phyloP scores from a whole-genome alignment of 192 early-diverging fungal genomes.

The Coemansia asiatica region DNA sequence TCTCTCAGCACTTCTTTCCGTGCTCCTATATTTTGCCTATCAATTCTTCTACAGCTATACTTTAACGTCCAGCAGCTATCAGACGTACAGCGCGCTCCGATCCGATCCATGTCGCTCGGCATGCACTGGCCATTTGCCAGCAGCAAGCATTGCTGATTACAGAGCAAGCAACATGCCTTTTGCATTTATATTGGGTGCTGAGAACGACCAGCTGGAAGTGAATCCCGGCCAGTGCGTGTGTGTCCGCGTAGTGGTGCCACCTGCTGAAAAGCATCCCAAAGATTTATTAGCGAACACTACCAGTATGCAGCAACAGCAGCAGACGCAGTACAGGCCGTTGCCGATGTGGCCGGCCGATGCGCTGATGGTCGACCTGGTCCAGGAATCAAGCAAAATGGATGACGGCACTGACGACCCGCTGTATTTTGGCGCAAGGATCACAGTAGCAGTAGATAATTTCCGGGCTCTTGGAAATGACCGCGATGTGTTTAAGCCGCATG shows the following conservation, averaged over 20 bases:
- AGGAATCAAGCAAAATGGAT: slow-evolving; percentile 1
- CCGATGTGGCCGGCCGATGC: slow-evolving; percentile 30
- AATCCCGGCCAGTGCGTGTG: slow-evolving; percentile 30
- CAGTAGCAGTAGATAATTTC: slow-evolving; percentile 19
- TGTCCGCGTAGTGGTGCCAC: slow-evolving; percentile 22
- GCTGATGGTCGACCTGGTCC: slow-evolving; percentile 36
- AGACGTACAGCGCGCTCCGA: not conserved
- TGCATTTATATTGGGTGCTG: slow-evolving; percentile 15
- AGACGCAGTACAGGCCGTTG: slow-evolving; percentile 12
- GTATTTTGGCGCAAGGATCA: slow-evolving; percentile 21
- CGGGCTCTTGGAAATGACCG: not conserved
- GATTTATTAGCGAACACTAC: not conserved
- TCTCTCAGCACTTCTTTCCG: not conserved
- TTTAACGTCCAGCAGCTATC: not conserved
- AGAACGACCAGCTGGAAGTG: slow-evolving; percentile 4
- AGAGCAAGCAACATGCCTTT: not conserved
- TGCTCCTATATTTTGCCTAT: slow-evolving; percentile 4
- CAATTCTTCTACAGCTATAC: slow-evolving; percentile 4
- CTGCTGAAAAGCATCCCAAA: no score
- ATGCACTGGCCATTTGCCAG: not conserved
- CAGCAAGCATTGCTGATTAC: not conserved
- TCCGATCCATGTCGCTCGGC: slow-evolving; percentile 9
- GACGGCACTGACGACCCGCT: slow-evolving; percentile 13
- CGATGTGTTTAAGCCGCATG: not conserved
- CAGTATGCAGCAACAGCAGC: no score